Evolutionary conservation across 2,329 filamentous ascomycete genomes (phyloP).

Genomic region (Hymenoscyphus scutula): DNA sequence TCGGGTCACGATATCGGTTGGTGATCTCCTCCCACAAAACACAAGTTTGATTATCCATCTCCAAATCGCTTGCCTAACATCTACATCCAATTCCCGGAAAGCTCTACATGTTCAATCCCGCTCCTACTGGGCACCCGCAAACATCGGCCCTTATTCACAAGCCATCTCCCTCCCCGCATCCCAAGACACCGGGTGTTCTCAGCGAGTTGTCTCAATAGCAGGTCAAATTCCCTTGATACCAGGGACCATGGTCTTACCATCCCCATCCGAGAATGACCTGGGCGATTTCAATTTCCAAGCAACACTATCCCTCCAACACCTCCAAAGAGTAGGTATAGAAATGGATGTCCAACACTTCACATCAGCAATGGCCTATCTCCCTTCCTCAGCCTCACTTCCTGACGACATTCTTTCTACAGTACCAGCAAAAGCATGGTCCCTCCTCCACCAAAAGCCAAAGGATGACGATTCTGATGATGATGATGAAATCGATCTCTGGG

Average conservation of each 20-base stretch:
- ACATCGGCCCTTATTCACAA: constrained; percentile 96
- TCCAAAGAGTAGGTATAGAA: constrained; percentile 76
- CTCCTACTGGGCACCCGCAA: constrained; percentile 97
- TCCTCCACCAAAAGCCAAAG: constrained; percentile 26
- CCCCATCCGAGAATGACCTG: constrained; percentile 24
- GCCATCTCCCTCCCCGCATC: constrained; percentile 47
- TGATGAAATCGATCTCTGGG: constrained; percentile 64
- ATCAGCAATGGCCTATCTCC: constrained; percentile 72
- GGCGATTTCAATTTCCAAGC: constrained; percentile 55
- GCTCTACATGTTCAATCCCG: constrained; percentile 86
- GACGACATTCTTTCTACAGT: constrained; percentile 40
- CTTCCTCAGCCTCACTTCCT: constrained; percentile 34
- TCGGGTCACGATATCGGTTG: constrained; percentile 78
- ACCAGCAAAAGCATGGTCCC: constrained; percentile 49
- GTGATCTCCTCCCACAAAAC: constrained; percentile 59
- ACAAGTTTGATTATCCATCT: constrained; percentile 60
- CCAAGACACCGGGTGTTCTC: constrained; percentile 25
- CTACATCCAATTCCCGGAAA: constrained; percentile 41
- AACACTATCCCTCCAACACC: constrained; percentile 77
- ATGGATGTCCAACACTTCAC: constrained; percentile 73
- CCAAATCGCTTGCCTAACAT: constrained; percentile 29
- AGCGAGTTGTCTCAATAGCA: constrained; percentile 61
- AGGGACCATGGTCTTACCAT: constrained; percentile 66
- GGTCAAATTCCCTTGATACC: constrained; percentile 91
- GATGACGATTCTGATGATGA: constrained; percentile 49